Conservation (phyloP, 345 rosid genomes). For the Kandelia obovata region DNA sequence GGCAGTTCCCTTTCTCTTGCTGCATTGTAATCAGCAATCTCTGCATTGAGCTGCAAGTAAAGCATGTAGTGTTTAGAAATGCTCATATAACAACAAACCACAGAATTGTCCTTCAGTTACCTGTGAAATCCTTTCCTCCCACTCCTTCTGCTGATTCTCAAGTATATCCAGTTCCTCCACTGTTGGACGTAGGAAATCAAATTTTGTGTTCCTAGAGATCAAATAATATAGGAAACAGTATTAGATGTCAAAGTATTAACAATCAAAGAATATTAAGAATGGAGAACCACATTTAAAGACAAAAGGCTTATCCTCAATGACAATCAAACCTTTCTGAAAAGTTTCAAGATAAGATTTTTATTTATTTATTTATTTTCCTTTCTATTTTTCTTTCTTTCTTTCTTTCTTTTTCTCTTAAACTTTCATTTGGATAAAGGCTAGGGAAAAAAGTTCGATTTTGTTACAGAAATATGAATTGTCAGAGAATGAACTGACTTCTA, state of each 20-base stretch:
- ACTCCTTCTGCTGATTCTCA: constrained; percentile 61
- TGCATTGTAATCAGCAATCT: constrained; percentile 57
- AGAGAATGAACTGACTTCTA: too few relatives aligned
- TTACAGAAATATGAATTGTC: too few relatives aligned
- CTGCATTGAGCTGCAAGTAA: constrained; percentile 62
- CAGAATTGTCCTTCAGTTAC: constrained; percentile 30
- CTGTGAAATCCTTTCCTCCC: constrained; percentile 64
- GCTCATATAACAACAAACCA: constrained; percentile 7
- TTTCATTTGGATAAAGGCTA: too few relatives aligned
- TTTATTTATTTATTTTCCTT: too few relatives aligned
- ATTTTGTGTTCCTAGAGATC: constrained; percentile 54
- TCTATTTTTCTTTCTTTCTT: too few relatives aligned
- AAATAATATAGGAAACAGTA: not conserved
- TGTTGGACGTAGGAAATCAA: constrained; percentile 49
- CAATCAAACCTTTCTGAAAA: not conserved
- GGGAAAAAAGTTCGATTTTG: too few relatives aligned
- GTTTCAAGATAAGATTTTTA: too few relatives aligned
- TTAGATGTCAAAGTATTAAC: not conserved
- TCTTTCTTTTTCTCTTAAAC: too few relatives aligned
- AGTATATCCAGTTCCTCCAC: constrained; percentile 60
- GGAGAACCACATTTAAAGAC: too few relatives aligned
- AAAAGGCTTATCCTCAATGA: not conserved
- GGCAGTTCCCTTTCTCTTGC: constrained; percentile 69
- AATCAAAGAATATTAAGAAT: not conserved
- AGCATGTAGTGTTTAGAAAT: constrained; percentile 17